phyloP scores from a whole-genome alignment of 2,329 filamentous ascomycete species.

The Botrytis fragariae region DNA sequence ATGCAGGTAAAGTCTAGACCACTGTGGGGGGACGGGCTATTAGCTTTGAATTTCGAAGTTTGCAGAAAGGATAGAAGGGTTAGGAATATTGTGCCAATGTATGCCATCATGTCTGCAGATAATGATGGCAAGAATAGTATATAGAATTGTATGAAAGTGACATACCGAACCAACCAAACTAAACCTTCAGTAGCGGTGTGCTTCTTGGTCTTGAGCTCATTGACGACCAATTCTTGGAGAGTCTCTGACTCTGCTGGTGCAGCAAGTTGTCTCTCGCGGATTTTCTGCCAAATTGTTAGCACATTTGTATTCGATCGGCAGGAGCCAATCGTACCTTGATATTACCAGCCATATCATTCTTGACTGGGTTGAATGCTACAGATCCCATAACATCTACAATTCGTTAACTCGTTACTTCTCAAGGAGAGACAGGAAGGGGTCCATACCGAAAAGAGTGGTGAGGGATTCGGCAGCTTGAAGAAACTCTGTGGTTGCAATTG shows the following conservation, averaged over 20 bases:
- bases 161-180: conserved; percentile 82
- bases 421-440: neutral
- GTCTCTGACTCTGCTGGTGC: conserved; percentile 77
- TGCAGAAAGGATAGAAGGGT: too few species aligned
- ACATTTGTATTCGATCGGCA: conserved; percentile 8
- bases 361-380: conserved; percentile 84
- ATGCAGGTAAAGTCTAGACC: conserved; percentile 92
- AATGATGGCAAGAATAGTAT: conserved; percentile 9
- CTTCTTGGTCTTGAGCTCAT: conserved; percentile 87
- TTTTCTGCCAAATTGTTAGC: conserved; percentile 60
- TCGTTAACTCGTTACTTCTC: neutral
- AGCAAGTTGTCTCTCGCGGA: conserved; percentile 76
- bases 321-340: conserved; percentile 65
- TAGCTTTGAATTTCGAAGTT: neutral
- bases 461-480: conserved; percentile 87
- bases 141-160: conserved; percentile 47
- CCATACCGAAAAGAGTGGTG: conserved; percentile 76
- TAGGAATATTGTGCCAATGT: neutral
- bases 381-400: conserved; percentile 59
- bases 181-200: conserved; percentile 86
- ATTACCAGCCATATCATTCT: conserved; percentile 87
- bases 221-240: conserved; percentile 78
- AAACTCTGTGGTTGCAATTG: conserved; percentile 80
- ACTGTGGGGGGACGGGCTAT: conserved; percentile 45
- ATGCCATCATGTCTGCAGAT: neutral